Conservation (phyloP, 148 eudicot species). For the Camellia japonica region DNA sequence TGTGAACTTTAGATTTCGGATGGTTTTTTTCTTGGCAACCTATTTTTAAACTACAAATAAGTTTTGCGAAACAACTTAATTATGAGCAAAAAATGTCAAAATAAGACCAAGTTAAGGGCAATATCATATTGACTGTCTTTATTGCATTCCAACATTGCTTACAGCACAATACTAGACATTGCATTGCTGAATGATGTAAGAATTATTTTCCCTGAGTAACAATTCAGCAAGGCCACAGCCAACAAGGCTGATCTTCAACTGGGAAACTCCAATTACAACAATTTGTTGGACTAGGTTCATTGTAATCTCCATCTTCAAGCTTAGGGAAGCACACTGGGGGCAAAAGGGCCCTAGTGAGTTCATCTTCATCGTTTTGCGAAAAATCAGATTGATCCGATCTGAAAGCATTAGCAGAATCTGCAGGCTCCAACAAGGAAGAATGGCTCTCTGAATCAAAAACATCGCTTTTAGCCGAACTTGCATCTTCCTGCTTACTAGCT, state of each 20-base stretch:
- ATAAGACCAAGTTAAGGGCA: neutral
- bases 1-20: no score
- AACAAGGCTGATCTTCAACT: conserved; percentile 42
- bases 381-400: conserved; percentile 34
- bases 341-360: conserved; percentile 27
- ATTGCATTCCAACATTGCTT: conserved; percentile 12
- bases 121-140: neutral
- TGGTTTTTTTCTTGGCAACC: no score
- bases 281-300: conserved; percentile 25
- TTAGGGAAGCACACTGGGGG: conserved; percentile 30
- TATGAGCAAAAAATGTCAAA: neutral
- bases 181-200: neutral
- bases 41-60: no score
- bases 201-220: no score
- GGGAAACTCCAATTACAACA: conserved; percentile 34
- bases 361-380: conserved; percentile 38
- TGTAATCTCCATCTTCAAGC: conserved; percentile 31
- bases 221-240: conserved; percentile 51
- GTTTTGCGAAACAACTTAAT: no score
- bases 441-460: conserved; percentile 59
- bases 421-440: conserved; percentile 22
- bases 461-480: conserved; percentile 63
- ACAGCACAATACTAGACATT: conserved; percentile 10
- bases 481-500: conserved; percentile 46
- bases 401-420: conserved; percentile 26